Evolutionary conservation across 192 early-diverging fungal genomes (phyloP).

Genomic region (Coemansia sp.): DNA sequence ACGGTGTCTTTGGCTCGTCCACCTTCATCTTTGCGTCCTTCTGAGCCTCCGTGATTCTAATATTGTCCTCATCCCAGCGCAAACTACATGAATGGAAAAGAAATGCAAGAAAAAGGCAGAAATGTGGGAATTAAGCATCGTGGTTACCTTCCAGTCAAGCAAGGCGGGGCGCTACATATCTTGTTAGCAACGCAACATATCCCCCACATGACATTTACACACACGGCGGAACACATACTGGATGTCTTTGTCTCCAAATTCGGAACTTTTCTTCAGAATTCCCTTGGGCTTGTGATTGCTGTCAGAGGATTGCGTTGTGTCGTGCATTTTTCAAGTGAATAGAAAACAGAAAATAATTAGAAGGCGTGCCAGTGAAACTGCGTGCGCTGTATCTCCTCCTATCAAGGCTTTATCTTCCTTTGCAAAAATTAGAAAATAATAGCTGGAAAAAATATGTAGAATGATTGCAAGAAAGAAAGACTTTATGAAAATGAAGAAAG

Average conservation of each 20-base stretch:
- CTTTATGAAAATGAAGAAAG: neutral
- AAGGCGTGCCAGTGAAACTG: neutral
- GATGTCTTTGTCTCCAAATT: constrained; percentile 21
- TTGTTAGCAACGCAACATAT: no score
- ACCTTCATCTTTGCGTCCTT: constrained; percentile 97
- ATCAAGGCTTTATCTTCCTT: neutral
- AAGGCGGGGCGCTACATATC: no score
- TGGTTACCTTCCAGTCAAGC: no score
- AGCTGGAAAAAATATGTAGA: neutral
- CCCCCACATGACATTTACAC: no score
- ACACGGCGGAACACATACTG: constrained; percentile 38
- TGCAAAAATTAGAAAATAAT: neutral
- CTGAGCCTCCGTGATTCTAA: constrained; percentile 84
- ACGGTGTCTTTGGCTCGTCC: constrained; percentile 95
- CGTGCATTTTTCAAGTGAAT: constrained; percentile 2
- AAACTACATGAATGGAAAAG: constrained; percentile 57
- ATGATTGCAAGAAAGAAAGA: neutral
- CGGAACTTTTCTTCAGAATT: constrained; percentile 44
- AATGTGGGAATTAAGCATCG: no score
- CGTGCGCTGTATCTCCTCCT: neutral
- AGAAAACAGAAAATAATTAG: neutral
- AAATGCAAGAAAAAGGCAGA: neutral
- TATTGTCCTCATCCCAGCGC: constrained; percentile 94
- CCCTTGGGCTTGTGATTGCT: constrained; percentile 45
- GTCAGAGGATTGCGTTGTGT: neutral